Conservation (phyloP, 495 filamentous ascomycete genomes). For the Talaromyces stipitatus region DNA sequence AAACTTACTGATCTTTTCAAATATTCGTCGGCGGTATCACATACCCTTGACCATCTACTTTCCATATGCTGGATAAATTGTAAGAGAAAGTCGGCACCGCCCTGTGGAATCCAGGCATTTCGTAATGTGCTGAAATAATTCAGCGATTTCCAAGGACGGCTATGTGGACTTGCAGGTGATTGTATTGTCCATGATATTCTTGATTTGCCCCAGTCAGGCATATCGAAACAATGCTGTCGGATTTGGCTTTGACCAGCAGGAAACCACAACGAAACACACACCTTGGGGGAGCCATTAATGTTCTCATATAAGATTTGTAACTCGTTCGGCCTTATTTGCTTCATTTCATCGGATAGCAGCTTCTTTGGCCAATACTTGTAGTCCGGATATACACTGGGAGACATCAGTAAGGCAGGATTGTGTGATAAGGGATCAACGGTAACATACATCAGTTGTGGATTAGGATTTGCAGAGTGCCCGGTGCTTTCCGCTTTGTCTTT, state of each 20-base stretch:
- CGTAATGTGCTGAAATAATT: conserved; percentile 15
- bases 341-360: neutral
- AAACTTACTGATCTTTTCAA: neutral
- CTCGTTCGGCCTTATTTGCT: neutral
- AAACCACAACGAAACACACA: neutral
- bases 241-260: neutral
- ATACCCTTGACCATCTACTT: conserved; percentile 11
- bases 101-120: conserved; percentile 15
- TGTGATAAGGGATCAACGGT: neutral
- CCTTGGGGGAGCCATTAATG: neutral
- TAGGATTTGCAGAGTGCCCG: neutral
- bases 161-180: neutral
- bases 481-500: neutral
- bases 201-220: neutral
- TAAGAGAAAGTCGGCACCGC: conserved; percentile 12
- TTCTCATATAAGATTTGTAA: neutral
- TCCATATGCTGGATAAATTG: conserved; percentile 13
- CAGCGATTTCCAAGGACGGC: conserved; percentile 4
- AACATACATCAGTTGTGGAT: neutral
- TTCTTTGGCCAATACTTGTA: neutral
- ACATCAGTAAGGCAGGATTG: neutral
- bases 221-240: neutral
- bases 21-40: conserved; percentile 2
- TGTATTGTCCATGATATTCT: conserved; percentile 1
- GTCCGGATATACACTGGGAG: neutral